Percentiles rank a stretch among this genome's conserved stretches.
These are phyloP conservation scores for Xanthoceras sorbifolium DNA, from an alignment of 345 rosid genomes.

Conservation along the genomic window DNA sequence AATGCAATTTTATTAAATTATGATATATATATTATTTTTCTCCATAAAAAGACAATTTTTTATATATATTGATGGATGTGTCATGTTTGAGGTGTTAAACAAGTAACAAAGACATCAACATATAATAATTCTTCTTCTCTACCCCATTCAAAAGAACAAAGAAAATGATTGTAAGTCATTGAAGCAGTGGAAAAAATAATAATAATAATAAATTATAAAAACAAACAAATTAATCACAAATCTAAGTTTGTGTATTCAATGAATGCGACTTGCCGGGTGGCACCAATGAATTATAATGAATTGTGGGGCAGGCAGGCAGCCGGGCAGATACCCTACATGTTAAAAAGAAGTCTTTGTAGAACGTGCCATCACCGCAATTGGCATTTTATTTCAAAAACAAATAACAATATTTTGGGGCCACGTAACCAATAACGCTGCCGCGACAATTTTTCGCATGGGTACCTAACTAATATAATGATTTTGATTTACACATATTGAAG, in stretches of 20 bases:
- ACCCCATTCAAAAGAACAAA: background rate
- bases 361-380: background rate
- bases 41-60: too few relatives aligned
- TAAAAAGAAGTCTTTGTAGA: background rate
- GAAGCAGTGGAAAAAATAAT: background rate
- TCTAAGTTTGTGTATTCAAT: background rate
- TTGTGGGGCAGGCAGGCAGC: too few relatives aligned
- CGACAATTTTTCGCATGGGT: background rate
- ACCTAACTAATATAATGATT: background rate
- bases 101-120: background rate
- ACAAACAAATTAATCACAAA: background rate
- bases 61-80: too few relatives aligned
- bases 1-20: too few relatives aligned
- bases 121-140: background rate
- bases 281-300: background rate
- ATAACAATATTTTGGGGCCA: background rate
- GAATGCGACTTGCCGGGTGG: background rate
- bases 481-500: background rate
- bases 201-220: too few relatives aligned
- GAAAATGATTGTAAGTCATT: background rate
- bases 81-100: too few relatives aligned
- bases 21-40: too few relatives aligned
- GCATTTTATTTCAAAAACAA: background rate
- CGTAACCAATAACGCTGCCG: background rate
- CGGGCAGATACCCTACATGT: background rate